Conservation (phyloP, 345 rosid species). For the Salix brachista region DNA sequence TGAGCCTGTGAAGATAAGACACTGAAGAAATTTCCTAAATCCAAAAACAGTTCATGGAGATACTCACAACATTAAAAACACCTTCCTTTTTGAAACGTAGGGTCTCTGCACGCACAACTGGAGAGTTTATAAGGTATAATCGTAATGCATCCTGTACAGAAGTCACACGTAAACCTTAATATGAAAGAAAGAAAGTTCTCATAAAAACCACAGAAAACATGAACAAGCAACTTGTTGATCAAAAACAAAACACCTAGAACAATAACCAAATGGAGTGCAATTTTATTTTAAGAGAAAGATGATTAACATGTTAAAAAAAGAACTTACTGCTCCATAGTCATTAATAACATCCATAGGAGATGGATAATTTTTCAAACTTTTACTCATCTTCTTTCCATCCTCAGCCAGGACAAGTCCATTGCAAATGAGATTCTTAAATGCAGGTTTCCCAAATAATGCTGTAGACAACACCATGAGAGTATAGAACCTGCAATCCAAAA, state of each 20-base stretch:
- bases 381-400: slow-evolving; percentile 99
- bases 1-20: background rate
- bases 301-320: background rate
- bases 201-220: slow-evolving; percentile 1
- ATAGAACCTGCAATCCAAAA: slow-evolving; percentile 61
- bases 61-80: slow-evolving; percentile 89
- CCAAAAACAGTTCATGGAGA: slow-evolving; percentile 2
- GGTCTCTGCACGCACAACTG: slow-evolving; percentile 96
- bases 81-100: slow-evolving; percentile 93
- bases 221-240: background rate
- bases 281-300: background rate
- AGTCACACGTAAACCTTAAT: background rate
- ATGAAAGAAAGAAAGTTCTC: slow-evolving; percentile 2
- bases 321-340: slow-evolving; percentile 94
- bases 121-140: slow-evolving; percentile 90
- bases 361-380: slow-evolving; percentile 84
- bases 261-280: background rate
- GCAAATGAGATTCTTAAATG: slow-evolving; percentile 90
- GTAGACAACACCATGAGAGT: slow-evolving; percentile 99
- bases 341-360: slow-evolving; percentile 81
- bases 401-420: slow-evolving; percentile 96
- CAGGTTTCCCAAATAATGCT: slow-evolving; percentile 91
- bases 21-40: slow-evolving; percentile 7
- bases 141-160: slow-evolving; percentile 80
- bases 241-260: background rate